A percentile compares a stretch with the other conserved stretches of the same genome.
phyloP scores from a whole-genome alignment of 1,284 basidiomycete species.

The Naganishia albida region DNA sequence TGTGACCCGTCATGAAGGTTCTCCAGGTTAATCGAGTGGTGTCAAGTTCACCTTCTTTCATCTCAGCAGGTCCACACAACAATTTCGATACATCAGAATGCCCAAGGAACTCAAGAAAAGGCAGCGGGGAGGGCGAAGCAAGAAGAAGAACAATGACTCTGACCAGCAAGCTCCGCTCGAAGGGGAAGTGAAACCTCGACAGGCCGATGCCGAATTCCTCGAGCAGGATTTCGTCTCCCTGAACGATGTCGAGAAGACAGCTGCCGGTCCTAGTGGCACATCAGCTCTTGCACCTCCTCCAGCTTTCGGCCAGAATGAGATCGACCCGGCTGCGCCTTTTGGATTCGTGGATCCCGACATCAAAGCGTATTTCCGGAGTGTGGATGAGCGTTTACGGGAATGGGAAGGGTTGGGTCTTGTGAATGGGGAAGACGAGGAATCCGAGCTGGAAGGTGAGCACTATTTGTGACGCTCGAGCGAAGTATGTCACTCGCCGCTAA shows the following conservation, averaged over 20 bases:
- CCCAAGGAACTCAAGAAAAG: constrained; percentile 35
- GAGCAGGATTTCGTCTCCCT: constrained; percentile 23
- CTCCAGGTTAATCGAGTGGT: too few relatives aligned
- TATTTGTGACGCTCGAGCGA: constrained; percentile 17
- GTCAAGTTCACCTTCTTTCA: too few relatives aligned
- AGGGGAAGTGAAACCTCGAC: not conserved
- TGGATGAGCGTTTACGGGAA: constrained; percentile 78
- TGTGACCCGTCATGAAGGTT: not conserved
- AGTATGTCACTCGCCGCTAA: not conserved
- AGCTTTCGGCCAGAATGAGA: constrained; percentile 24
- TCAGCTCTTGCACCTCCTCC: constrained; percentile 19
- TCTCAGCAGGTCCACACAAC: too few relatives aligned
- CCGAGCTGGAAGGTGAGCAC: constrained; percentile 70
- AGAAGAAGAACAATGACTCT: constrained; percentile 24
- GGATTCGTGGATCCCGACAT: constrained; percentile 82
- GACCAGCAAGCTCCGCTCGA: constrained; percentile 15
- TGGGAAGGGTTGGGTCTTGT: constrained; percentile 66
- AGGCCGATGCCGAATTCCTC: constrained; percentile 20
- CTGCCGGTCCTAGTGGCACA: constrained; percentile 28
- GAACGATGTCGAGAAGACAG: not conserved
- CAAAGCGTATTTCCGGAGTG: constrained; percentile 85
- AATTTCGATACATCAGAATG: constrained; percentile 19
- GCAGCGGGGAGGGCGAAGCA: constrained; percentile 30
- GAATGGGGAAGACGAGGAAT: constrained; percentile 51
- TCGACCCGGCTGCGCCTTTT: constrained; percentile 73